Percentiles rank a stretch among this genome's conserved stretches.
Evolutionary conservation across 1,284 basidiomycete genomes (phyloP).

Genomic region (Trametes pubescens): DNA sequence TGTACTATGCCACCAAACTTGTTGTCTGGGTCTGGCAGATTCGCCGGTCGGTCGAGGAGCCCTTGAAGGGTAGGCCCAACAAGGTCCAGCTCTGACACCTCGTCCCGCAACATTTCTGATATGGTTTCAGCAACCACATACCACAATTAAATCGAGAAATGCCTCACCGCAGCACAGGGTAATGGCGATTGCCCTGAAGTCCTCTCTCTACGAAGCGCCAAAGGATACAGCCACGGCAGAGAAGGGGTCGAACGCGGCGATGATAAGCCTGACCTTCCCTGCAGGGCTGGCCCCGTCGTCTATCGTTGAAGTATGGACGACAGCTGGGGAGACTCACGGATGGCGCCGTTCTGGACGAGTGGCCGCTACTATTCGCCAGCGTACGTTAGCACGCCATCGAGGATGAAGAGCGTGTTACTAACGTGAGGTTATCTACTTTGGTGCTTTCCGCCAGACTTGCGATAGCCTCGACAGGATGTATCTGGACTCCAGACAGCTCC

Average conservation of each 20-base stretch:
- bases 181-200: constrained; percentile 83
- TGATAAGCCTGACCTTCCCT: constrained; percentile 74
- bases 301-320: constrained; percentile 14
- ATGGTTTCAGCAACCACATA: not conserved
- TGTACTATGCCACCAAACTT: constrained; percentile 76
- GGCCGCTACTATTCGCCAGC: constrained; percentile 37
- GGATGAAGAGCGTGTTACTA: not conserved
- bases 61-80: constrained; percentile 80
- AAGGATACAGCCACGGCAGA: constrained; percentile 69
- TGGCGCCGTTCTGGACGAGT: constrained; percentile 58
- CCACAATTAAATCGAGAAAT: not conserved
- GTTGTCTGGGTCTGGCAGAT: constrained; percentile 43
- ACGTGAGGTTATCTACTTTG: constrained; percentile 23
- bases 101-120: constrained; percentile 85
- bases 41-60: constrained; percentile 61
- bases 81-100: constrained; percentile 80
- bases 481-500: constrained; percentile 78
- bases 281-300: constrained; percentile 42
- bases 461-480: constrained; percentile 80
- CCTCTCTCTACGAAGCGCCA: constrained; percentile 65
- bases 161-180: constrained; percentile 79
- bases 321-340: constrained; percentile 56
- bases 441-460: constrained; percentile 70
- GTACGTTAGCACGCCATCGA: not conserved
- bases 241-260: constrained; percentile 73